A percentile compares a stretch with the other conserved stretches of the same genome.
phyloP scores from a whole-genome alignment of 768 basidiomycete genomes.

The Termitomyces heimii region DNA sequence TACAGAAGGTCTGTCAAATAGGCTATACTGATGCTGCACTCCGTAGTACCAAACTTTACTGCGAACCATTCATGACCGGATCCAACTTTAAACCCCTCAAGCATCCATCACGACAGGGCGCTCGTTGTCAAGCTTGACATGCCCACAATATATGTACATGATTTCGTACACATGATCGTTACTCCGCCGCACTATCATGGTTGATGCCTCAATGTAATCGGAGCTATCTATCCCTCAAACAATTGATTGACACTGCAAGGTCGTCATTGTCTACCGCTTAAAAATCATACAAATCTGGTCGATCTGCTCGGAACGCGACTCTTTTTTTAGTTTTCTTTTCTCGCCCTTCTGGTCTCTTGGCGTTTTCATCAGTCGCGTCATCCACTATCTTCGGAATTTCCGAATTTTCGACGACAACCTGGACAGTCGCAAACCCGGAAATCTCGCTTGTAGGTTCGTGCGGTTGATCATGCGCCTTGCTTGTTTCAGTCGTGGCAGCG shows the following conservation, averaged over 20 bases:
- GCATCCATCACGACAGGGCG: not conserved
- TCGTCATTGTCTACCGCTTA: conserved; percentile 23
- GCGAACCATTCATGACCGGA: not conserved
- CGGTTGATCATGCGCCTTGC: conserved; percentile 8
- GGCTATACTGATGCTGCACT: not conserved
- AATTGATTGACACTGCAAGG: not conserved
- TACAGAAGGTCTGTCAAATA: not conserved
- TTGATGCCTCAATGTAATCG: not conserved
- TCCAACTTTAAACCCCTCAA: not conserved
- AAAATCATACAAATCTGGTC: conserved; percentile 72
- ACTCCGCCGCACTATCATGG: not conserved
- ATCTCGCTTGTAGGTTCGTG: conserved; percentile 9
- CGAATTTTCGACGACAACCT: conserved; percentile 37
- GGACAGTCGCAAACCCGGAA: conserved; percentile 29
- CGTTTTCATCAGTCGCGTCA: conserved; percentile 4
- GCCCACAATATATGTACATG: not conserved
- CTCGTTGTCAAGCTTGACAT: not conserved
- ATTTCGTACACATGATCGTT: not conserved
- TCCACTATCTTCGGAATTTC: conserved; percentile 1
- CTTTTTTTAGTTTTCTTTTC: conserved; percentile 54
- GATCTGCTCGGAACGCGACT: conserved; percentile 63
- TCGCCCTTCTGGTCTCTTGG: conserved; percentile 10
- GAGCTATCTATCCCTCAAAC: not conserved
- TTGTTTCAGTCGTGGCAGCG: conserved; percentile 14
- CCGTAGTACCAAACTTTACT: not conserved